Percentiles rank a stretch among this genome's conserved stretches.
These are phyloP conservation scores for Sistotremastrum suecicum DNA, from an alignment of 768 basidiomycete species.

Conservation along the genomic window DNA sequence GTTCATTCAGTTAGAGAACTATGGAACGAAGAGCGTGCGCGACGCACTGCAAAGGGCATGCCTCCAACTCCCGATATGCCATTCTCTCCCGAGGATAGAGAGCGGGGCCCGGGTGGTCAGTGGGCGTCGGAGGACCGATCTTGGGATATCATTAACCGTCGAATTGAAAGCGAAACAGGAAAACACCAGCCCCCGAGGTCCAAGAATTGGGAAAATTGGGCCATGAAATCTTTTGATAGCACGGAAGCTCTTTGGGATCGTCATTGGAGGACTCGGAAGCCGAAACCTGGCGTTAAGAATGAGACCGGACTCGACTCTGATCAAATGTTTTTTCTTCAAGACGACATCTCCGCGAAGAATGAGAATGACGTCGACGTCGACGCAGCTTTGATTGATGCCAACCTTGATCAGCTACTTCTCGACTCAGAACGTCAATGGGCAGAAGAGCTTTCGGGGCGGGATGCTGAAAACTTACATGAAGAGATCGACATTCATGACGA, in stretches of 20 bases:
- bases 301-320: too few relatives aligned
- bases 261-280: slow-evolving; percentile 43
- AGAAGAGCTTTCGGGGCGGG: too few relatives aligned
- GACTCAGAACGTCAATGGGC: too few relatives aligned
- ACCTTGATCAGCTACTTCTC: too few relatives aligned
- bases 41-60: slow-evolving; percentile 53
- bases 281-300: slow-evolving; percentile 9
- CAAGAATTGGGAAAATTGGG: slow-evolving; percentile 51
- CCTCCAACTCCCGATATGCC: slow-evolving; percentile 63
- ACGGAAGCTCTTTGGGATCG: slow-evolving; percentile 76
- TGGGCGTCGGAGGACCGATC: slow-evolving; percentile 66
- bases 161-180: slow-evolving; percentile 37
- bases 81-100: slow-evolving; percentile 49
- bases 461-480: too few relatives aligned
- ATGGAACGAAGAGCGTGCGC: slow-evolving; percentile 89
- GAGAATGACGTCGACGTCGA: slow-evolving; percentile 14
- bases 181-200: slow-evolving; percentile 12
- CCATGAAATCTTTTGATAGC: slow-evolving; percentile 86
- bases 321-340: not conserved
- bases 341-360: slow-evolving; percentile 7
- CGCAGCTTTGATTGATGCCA: too few relatives aligned
- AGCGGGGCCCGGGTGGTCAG: slow-evolving; percentile 38
- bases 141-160: slow-evolving; percentile 55
- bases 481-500: too few relatives aligned
- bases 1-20: slow-evolving; percentile 84